phyloP scores from a whole-genome alignment of 805 yeast genomes.

The Isabelozyma gotoi region DNA sequence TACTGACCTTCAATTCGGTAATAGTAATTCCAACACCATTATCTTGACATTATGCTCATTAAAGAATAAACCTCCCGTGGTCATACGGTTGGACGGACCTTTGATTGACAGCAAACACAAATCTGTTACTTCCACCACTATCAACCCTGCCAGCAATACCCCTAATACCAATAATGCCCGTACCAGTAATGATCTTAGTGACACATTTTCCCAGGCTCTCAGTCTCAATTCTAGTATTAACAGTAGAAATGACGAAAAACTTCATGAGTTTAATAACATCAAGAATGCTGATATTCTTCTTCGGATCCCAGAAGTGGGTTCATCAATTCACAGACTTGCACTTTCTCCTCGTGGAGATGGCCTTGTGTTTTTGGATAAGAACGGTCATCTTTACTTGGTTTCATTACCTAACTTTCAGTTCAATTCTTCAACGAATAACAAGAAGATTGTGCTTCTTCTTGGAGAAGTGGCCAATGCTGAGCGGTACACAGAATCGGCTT shows the following conservation, averaged over 20 bases:
- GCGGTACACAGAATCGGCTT: constrained; percentile 73
- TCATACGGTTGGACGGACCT: constrained; percentile 40
- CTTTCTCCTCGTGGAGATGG: constrained; percentile 87
- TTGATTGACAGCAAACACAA: constrained; percentile 42
- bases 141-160: constrained; percentile 25
- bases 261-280: constrained; percentile 47
- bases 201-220: constrained; percentile 8
- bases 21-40: constrained; percentile 31
- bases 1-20: constrained; percentile 67
- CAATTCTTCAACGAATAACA: constrained; percentile 13
- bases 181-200: constrained; percentile 3
- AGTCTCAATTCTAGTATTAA: constrained; percentile 6
- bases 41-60: constrained; percentile 39
- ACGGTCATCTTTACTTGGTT: constrained; percentile 72
- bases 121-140: constrained; percentile 8
- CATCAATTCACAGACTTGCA: constrained; percentile 68
- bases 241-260: constrained; percentile 6
- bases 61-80: constrained; percentile 29
- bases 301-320: constrained; percentile 78
- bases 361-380: constrained; percentile 74
- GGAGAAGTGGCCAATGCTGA: constrained; percentile 80
- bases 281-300: constrained; percentile 35
- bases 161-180: constrained; percentile 16
- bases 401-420: constrained; percentile 50
- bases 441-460: constrained; percentile 60